A percentile compares a stretch with the other conserved stretches of the same genome.
These are phyloP conservation scores for Candida albicans DNA, from an alignment of 1,139 yeast species.

Conservation along the genomic window DNA sequence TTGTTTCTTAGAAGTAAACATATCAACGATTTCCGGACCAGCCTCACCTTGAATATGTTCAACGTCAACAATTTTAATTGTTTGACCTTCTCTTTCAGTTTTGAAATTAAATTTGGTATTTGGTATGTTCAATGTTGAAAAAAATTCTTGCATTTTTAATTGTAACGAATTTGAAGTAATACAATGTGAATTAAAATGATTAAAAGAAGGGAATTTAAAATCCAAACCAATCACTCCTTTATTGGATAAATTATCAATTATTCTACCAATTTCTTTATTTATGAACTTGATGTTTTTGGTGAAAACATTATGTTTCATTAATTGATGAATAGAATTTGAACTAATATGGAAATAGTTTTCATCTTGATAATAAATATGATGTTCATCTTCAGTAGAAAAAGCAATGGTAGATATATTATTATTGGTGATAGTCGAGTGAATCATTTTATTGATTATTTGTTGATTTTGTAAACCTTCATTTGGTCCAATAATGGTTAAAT, in stretches of 20 bases:
- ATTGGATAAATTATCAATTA: constrained; percentile 19
- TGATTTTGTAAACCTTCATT: constrained; percentile 25
- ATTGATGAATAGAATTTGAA: constrained; percentile 7
- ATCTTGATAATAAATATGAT: constrained; percentile 35
- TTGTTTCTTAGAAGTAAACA: background rate
- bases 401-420: constrained; percentile 26
- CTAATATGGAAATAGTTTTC: constrained; percentile 18
- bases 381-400: constrained; percentile 28
- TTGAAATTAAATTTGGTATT: background rate
- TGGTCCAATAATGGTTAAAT: constrained; percentile 44
- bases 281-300: constrained; percentile 28
- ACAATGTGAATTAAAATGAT: constrained; percentile 29
- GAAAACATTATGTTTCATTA: constrained; percentile 24
- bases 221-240: constrained; percentile 19
- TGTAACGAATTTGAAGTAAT: constrained; percentile 17
- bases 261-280: constrained; percentile 22
- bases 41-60: background rate
- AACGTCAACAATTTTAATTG: background rate
- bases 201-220: constrained; percentile 35
- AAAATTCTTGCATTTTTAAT: background rate
- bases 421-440: constrained; percentile 15
- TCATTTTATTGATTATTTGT: constrained; percentile 14
- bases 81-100: constrained; percentile 1
- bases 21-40: too few species aligned
- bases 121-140: background rate